Base-by-base conservation (phyloP, 2,329 filamentous ascomycete genomes). In the Chaetothyriales sp. region DNA sequence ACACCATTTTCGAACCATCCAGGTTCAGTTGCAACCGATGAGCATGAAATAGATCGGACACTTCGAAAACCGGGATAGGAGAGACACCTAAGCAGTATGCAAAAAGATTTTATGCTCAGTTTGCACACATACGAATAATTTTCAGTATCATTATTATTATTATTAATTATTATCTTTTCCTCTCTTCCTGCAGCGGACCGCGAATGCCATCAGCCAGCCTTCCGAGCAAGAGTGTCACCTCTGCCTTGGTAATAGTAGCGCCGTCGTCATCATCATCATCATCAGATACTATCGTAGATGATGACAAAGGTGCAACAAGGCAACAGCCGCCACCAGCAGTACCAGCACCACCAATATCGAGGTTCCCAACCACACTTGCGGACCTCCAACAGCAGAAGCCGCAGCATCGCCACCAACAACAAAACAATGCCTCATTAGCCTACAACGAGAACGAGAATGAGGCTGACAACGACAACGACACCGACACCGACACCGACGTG, bases 281-380 rank as follows among this genome's bases (percentile, higher is more conserved):
- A 39, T 10, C 28, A 5, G 4, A 2, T 32, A 32, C 32, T 39
- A 15, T 12, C 9, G 32, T 15, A 15, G 12, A 39, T 39, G 12
- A 39, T 15, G 32, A 39, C 32, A 12, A 39, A 15, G 32, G 10
- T 6, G 6, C 22, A 39, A 5, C 32, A 39, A 39, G 32, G 15
- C 32, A 39, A 39, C 32, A 9, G 15, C 32, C 12, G 2, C 10
- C 32, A 39, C n/a, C n/a, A n/a, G n/a, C n/a, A n/a, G n/a, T n/a
- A n/a, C n/a, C n/a, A n/a, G n/a, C n/a, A n/a, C n/a, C n/a, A n/a
- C n/a, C n/a, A n/a, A n/a, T n/a, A n/a, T 19, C 48, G 18, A 22
- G 43, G 6, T 59, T 58, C 44, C 58, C 58, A 26, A 55, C 56
- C 19, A 53, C 43, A 28, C 42, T 60, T 26, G 49, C 48, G 25